These are phyloP conservation scores for Tuber aestivum DNA, from an alignment of 495 filamentous ascomycete genomes.

Conservation along the genomic window DNA sequence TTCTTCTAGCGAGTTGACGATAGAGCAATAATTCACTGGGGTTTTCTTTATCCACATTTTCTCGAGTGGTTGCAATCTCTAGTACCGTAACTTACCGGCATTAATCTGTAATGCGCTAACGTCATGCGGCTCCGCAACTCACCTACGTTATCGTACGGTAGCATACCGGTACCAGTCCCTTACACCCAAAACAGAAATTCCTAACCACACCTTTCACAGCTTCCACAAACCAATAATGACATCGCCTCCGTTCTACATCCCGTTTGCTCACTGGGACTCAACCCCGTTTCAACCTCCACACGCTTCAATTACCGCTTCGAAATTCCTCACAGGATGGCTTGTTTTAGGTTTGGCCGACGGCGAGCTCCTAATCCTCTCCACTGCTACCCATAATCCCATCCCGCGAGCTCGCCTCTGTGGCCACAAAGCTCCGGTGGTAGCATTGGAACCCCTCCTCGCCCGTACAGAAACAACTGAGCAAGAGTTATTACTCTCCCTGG, in stretches of 20 bases:
- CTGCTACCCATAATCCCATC: neutral
- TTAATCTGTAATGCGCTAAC: neutral
- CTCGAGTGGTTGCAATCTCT: neutral
- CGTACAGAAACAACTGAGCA: conserved; percentile 15
- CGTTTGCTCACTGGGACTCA: conserved; percentile 36
- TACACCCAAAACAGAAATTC: conserved; percentile 21
- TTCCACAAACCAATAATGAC: conserved; percentile 26
- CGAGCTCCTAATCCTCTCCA: conserved; percentile 26
- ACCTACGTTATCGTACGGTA: no score
- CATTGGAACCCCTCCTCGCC: conserved; percentile 12
- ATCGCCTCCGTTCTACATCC: conserved; percentile 32
- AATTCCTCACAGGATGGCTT: conserved; percentile 19
- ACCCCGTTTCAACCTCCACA: conserved; percentile 18
- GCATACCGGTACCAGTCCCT: no score
- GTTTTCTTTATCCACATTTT: neutral
- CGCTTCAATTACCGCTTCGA: conserved; percentile 21
- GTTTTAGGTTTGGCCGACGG: conserved; percentile 37
- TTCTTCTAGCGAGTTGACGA: neutral
- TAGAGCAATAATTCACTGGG: neutral
- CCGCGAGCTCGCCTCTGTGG: conserved; percentile 27
- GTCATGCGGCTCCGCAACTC: conserved; percentile 23
- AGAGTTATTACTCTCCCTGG: conserved; percentile 22
- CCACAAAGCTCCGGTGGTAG: conserved; percentile 25
- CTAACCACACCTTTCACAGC: conserved; percentile 18
- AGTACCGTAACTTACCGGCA: no score